Base-by-base conservation (phyloP, 1,284 basidiomycete species). In the Papiliotrema flavescens region DNA sequence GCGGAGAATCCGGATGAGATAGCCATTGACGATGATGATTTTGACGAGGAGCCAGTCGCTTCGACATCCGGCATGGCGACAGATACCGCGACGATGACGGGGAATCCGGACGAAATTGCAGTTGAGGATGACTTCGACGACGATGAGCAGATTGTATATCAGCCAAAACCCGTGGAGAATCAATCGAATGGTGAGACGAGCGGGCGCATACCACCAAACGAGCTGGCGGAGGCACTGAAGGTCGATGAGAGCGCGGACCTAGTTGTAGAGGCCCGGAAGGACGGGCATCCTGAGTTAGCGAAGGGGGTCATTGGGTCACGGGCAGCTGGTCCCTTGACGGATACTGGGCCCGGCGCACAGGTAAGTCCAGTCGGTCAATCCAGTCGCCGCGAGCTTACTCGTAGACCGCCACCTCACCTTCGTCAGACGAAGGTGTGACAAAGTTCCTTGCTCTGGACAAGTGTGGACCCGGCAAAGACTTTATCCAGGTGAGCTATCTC, bases 371-470 rank as follows among this genome's bases (percentile, higher is more conserved):
- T 45, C n/a, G 41, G 49, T 45, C 35, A 20, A 11, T 11, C 32
- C 8, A 35, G 35, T n/a, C n/a, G n/a, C n/a, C n/a, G n/a, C n/a
- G n/a, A n/a, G n/a, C n/a, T n/a, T n/a, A n/a, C n/a, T n/a, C n/a
- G n/a, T n/a, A n/a, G n/a, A n/a, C n/a, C n/a, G n/a, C n/a, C n/a
- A n/a, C n/a, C n/a, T n/a, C n/a, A n/a, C n/a, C n/a, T n/a, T n/a
- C n/a, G n/a, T n/a, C n/a, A 11, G 43, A 55, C 19, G n/a, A 22
- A 67, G 55, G 57, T 40, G 47, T 62, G 32, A 98, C 95, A 0
- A 83, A 81, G 49, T 98, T 98, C 75, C 77, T 98, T 13, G 93
- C 95, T 1, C 79, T 98, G 3, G 92, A 96, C 78, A 98, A 98
- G 73, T 97, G 93, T 66, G 81, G 93, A 0, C 86, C 87, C 0